Conservation (phyloP, 2,329 filamentous ascomycete genomes). For the Pestalotiopsis sp. region DNA sequence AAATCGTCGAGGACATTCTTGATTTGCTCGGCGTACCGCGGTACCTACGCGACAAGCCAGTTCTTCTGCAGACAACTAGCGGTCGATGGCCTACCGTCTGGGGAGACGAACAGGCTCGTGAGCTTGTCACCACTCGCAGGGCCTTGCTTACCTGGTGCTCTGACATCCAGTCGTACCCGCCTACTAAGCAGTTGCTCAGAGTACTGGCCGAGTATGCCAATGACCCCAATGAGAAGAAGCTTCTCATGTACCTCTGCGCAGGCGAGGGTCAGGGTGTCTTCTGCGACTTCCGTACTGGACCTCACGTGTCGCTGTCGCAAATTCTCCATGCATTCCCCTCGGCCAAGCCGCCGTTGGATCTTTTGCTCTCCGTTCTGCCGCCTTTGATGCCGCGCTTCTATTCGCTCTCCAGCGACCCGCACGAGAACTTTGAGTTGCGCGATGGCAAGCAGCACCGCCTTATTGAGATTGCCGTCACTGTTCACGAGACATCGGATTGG, state of each 20-base stretch:
- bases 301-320: conserved; percentile 83
- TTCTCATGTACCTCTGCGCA: conserved; percentile 83
- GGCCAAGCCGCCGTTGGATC: conserved; percentile 82
- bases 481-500: conserved; percentile 88
- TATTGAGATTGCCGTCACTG: conserved; percentile 94
- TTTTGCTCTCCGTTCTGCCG: conserved; percentile 77
- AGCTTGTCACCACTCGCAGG: conserved; percentile 86
- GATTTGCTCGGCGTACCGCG: conserved; percentile 80
- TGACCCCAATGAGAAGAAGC: conserved; percentile 83
- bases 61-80: conserved; percentile 75
- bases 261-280: conserved; percentile 90
- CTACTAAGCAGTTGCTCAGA: conserved; percentile 84
- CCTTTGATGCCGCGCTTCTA: conserved; percentile 98
- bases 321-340: conserved; percentile 91
- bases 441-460: conserved; percentile 75
- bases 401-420: conserved; percentile 94
- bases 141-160: conserved; percentile 96
- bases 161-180: conserved; percentile 90
- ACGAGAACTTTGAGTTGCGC: conserved; percentile 70
- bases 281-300: conserved; percentile 90
- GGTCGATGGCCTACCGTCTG: conserved; percentile 98
- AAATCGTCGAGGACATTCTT: conserved; percentile 80
- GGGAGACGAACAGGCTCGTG: conserved; percentile 85
- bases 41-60: conserved; percentile 80
- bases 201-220: conserved; percentile 83